phyloP scores from a whole-genome alignment of 2,329 filamentous ascomycete species.

The Helotiales sp. region DNA sequence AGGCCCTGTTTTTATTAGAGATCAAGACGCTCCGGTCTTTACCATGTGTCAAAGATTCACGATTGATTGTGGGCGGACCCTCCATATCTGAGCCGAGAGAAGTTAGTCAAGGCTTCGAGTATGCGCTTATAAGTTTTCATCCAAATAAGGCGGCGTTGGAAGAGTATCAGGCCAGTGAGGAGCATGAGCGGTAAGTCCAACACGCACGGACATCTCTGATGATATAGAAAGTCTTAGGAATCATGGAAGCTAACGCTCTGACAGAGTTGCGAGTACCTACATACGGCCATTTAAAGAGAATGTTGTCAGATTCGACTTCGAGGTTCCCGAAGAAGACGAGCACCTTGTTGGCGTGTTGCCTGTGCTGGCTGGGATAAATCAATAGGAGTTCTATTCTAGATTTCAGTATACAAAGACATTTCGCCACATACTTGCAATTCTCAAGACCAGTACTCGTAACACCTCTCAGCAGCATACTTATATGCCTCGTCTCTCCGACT shows the following conservation, averaged over 20 bases:
- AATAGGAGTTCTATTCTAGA: too few species aligned
- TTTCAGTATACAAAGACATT: too few species aligned
- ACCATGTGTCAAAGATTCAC: conserved; percentile 19
- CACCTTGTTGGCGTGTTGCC: conserved; percentile 14
- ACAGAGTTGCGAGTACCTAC: conserved; percentile 20
- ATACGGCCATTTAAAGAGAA: conserved; percentile 24
- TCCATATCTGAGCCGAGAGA: conserved; percentile 22
- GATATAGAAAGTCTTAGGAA: too few species aligned
- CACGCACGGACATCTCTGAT: too few species aligned
- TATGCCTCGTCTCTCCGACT: conserved; percentile 24
- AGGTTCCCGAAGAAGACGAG: conserved; percentile 23
- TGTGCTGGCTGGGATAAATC: neutral
- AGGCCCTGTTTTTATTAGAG: conserved; percentile 16
- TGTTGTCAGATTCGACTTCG: conserved; percentile 25
- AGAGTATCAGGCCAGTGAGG: conserved; percentile 26
- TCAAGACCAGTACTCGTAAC: conserved; percentile 17
- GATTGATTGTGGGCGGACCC: conserved; percentile 25
- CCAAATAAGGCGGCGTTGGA: conserved; percentile 13
- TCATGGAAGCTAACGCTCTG: neutral
- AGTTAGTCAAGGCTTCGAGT: conserved; percentile 25
- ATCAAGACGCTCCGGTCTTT: conserved; percentile 20
- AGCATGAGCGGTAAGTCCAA: conserved; percentile 21
- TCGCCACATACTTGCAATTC: too few species aligned
- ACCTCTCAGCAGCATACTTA: conserved; percentile 17
- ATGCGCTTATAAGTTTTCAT: conserved; percentile 26